These are phyloP conservation scores for Naumovozyma baii DNA, from an alignment of 805 yeast species.

Conservation along the genomic window DNA sequence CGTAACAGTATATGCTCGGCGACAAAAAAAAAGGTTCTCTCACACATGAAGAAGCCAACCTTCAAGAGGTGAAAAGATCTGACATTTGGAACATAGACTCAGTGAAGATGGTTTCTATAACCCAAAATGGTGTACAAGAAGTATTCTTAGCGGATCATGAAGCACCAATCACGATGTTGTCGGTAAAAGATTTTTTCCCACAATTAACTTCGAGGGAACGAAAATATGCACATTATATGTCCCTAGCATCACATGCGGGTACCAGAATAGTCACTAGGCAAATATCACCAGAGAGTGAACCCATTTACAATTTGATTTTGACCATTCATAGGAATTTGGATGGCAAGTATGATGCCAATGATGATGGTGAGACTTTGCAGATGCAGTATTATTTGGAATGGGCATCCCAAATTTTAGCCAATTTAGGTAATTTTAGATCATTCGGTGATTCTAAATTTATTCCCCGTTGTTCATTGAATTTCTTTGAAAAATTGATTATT, in stretches of 20 bases:
- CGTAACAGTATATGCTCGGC: too few species aligned
- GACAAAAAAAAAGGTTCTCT: too few species aligned
- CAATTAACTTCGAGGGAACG: constrained; percentile 50
- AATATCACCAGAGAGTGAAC: constrained; percentile 74
- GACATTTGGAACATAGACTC: neutral
- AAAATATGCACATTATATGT: constrained; percentile 72
- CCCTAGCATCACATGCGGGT: constrained; percentile 79
- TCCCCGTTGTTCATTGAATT: constrained; percentile 45
- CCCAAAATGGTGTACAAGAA: neutral
- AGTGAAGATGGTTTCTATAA: neutral
- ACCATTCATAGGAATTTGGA: constrained; percentile 42
- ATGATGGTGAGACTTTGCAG: constrained; percentile 24
- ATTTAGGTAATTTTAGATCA: constrained; percentile 72
- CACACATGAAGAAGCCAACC: too few species aligned
- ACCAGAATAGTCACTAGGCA: constrained; percentile 70
- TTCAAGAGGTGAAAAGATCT: neutral
- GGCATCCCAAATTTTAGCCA: constrained; percentile 64
- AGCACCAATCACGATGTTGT: constrained; percentile 63
- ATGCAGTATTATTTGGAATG: constrained; percentile 49
- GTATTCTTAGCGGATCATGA: constrained; percentile 41
- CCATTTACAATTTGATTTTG: constrained; percentile 61
- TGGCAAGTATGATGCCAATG: constrained; percentile 36
- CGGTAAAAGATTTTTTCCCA: constrained; percentile 62
- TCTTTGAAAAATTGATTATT: constrained; percentile 33
- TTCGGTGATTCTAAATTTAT: constrained; percentile 84